Evolutionary conservation across 495 filamentous ascomycete genomes (phyloP).

Genomic region (Hypomontagnella monticulosa): DNA sequence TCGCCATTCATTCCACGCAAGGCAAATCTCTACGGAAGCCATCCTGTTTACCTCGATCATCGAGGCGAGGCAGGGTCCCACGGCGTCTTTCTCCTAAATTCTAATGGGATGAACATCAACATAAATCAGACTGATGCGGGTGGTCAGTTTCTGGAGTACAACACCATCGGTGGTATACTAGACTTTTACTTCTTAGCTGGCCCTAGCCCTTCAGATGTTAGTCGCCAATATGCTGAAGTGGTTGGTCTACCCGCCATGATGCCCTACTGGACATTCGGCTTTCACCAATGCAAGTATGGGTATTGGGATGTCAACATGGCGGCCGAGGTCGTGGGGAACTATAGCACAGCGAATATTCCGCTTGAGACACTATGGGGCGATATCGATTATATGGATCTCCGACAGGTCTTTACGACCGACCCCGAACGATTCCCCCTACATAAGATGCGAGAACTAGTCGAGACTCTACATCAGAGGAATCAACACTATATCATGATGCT

Average conservation of each 20-base stretch:
- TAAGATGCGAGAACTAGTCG: conserved; percentile 71
- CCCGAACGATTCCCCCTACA: conserved; percentile 75
- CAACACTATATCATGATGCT: conserved; percentile 90
- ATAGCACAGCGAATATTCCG: conserved; percentile 72
- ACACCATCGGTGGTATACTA: conserved; percentile 78
- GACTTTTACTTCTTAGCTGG: conserved; percentile 88
- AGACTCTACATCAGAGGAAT: conserved; percentile 72
- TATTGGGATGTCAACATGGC: conserved; percentile 76
- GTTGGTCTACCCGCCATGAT: conserved; percentile 78
- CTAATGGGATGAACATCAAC: conserved; percentile 86
- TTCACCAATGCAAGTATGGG: conserved; percentile 85
- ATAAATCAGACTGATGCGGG: conserved; percentile 70
- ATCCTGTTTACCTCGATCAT: conserved; percentile 86
- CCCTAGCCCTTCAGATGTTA: conserved; percentile 74
- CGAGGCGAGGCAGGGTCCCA: conserved; percentile 72
- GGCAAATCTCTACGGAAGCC: conserved; percentile 81
- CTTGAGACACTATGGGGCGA: conserved; percentile 85
- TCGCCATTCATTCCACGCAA: conserved; percentile 60
- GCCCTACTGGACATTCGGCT: conserved; percentile 88
- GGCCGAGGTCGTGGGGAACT: conserved; percentile 76
- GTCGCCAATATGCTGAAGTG: conserved; percentile 76
- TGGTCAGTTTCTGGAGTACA: conserved; percentile 84
- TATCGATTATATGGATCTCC: conserved; percentile 73
- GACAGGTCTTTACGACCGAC: conserved; percentile 76
- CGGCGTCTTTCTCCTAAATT: conserved; percentile 82